Evolutionary conservation across 2,329 filamentous ascomycete genomes (phyloP), one percentile per base, ranked within the genome.

Genomic region (Sporothrix curviconia): DNA sequence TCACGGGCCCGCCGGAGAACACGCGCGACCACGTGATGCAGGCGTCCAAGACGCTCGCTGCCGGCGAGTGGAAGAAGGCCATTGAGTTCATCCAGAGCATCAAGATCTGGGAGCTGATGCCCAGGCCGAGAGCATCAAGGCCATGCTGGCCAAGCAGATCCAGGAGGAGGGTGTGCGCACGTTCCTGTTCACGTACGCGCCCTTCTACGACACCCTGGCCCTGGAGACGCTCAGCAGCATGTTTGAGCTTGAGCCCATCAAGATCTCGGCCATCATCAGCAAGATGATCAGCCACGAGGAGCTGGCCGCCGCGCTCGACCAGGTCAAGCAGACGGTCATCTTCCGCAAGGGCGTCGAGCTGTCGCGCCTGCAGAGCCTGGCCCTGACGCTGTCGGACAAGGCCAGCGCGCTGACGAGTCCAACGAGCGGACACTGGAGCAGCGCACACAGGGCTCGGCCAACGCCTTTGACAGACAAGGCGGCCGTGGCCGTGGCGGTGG

Each of bases 251-350:
- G 83, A 92, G 58, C 78, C 87, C 66, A 84, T 87, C 76, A 97
- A 97, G 82, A 92, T 96, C 53, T 80, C 89, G n/a, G 91, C 94
- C 36, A 86, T 99, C 57, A 85, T 99, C 68, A 95, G 90, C 81
- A 95, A 95, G 80, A 99, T 99, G 94, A 97, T 99, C 73, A 95
- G 91, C 68, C 94, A 99, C 78, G 94, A 99, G 76, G 94, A 99
- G 75, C 86, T 99, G 51, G 90, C 89, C 9, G 94, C 94, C 43
- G 95, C 94, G 37, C 84, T 99, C 28, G 95, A 99, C 78, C 94
- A 99, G 76, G 92, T 99, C 75, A 96, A 95, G 68, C 86, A 89
- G 65, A 95, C 90, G 53, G 90, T 99, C 74, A 94, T 97, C 77
- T 99, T 99, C 89, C 88, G 94, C 74, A 97, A 99, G 85, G 95